Percentiles rank a stretch among this genome's conserved stretches.
phyloP scores from a whole-genome alignment of 2,329 filamentous ascomycete species.

The Alternaria panax region DNA sequence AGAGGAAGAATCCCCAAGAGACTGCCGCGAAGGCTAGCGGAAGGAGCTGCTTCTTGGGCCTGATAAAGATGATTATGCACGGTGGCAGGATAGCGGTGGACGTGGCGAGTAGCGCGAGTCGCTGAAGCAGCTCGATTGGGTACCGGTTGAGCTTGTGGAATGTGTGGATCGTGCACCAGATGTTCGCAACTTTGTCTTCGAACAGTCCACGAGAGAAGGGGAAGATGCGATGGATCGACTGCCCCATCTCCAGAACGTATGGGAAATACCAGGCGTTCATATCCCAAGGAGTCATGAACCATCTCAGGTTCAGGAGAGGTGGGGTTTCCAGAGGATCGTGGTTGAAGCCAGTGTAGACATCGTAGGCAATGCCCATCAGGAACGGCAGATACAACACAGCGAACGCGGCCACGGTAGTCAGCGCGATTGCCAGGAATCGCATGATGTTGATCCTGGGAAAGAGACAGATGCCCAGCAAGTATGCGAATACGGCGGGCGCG shows the following conservation, averaged over 20 bases:
- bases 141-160: conserved; percentile 85
- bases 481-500: conserved; percentile 90
- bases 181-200: conserved; percentile 98
- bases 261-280: conserved; percentile 75
- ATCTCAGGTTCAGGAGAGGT: conserved; percentile 10
- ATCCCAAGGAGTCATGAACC: conserved; percentile 58
- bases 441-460: conserved; percentile 72
- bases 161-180: conserved; percentile 94
- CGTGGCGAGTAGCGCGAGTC: conserved; percentile 76
- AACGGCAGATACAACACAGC: conserved; percentile 78
- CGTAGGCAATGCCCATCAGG: conserved; percentile 73
- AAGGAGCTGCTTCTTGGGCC: conserved; percentile 77
- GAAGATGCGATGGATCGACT: conserved; percentile 91
- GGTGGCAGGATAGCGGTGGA: conserved; percentile 78
- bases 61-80: conserved; percentile 79
- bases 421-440: conserved; percentile 76
- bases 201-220: conserved; percentile 95
- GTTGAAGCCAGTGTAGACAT: conserved; percentile 69
- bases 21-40: conserved; percentile 82
- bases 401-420: conserved; percentile 77
- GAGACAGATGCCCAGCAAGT: conserved; percentile 85
- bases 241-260: conserved; percentile 76
- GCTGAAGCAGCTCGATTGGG: conserved; percentile 74
- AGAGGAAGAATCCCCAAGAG: conserved; percentile 97
- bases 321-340: conserved; percentile 38